Evolutionary conservation across 2,329 filamentous ascomycete species (phyloP).

Genomic region (Botrytis byssoidea): DNA sequence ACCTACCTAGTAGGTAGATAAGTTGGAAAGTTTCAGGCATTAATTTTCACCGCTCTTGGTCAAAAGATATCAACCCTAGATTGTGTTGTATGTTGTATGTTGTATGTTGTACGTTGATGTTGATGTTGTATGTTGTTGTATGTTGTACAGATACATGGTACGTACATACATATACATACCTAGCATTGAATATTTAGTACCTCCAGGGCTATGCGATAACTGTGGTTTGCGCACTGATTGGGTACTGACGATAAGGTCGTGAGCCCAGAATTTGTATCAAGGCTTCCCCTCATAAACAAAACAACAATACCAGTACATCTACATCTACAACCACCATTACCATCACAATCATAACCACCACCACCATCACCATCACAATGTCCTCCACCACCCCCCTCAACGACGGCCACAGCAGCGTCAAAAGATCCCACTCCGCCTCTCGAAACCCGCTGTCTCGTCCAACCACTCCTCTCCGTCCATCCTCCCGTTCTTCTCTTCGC

Average conservation of each 20-base stretch:
- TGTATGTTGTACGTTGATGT: too few relatives aligned
- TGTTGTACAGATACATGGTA: too few relatives aligned
- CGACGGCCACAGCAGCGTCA: constrained; percentile 32
- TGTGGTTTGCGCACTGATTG: neutral
- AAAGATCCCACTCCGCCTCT: constrained; percentile 33
- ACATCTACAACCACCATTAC: neutral
- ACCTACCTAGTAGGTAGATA: too few relatives aligned
- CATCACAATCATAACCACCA: neutral
- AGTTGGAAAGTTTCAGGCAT: neutral
- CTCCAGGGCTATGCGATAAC: too few relatives aligned
- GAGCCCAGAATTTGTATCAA: neutral
- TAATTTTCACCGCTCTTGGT: neutral
- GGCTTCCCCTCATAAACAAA: too few relatives aligned
- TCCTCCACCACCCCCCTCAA: constrained; percentile 36
- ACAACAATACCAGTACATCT: too few relatives aligned
- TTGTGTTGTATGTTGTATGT: too few relatives aligned
- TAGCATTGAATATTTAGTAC: neutral
- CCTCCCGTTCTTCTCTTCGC: constrained; percentile 80
- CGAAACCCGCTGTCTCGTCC: constrained; percentile 52
- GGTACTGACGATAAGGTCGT: neutral
- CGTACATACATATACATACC: neutral
- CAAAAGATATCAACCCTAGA: neutral
- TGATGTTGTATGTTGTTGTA: too few relatives aligned
- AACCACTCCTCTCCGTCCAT: constrained; percentile 87
- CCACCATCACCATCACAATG: constrained; percentile 15